Conservation (phyloP, 1,139 yeast species). For the Kodamaea ohmeri region DNA sequence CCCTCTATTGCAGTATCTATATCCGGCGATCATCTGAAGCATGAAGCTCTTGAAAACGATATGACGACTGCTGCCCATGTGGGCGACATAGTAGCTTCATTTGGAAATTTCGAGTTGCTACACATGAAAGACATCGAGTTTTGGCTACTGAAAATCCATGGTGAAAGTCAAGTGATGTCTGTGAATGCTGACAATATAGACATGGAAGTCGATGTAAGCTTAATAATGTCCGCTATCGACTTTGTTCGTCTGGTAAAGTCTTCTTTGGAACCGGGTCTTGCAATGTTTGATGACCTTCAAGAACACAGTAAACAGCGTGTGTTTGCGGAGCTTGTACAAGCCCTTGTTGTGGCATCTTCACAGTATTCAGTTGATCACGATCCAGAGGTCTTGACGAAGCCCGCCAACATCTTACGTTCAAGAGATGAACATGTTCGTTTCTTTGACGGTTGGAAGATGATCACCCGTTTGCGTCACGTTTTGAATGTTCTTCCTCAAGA, state of each 20-base stretch:
- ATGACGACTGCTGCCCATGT: neutral
- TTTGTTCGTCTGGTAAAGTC: slow-evolving; percentile 23
- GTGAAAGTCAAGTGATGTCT: slow-evolving; percentile 29
- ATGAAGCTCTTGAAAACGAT: neutral
- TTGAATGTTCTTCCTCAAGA: slow-evolving; percentile 54
- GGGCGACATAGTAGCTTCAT: neutral
- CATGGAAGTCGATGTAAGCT: slow-evolving; percentile 31
- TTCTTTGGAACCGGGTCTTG: slow-evolving; percentile 23
- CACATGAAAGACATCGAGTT: slow-evolving; percentile 33
- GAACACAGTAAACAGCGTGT: slow-evolving; percentile 18
- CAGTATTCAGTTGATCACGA: slow-evolving; percentile 67
- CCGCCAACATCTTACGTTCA: slow-evolving; percentile 75
- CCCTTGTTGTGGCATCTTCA: slow-evolving; percentile 61
- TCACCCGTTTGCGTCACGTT: slow-evolving; percentile 75
- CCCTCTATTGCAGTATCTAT: slow-evolving; percentile 1
- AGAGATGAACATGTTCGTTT: slow-evolving; percentile 72
- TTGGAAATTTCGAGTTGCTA: neutral
- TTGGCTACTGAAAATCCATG: slow-evolving; percentile 40
- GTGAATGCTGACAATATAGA: slow-evolving; percentile 32
- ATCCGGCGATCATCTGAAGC: neutral
- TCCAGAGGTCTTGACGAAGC: slow-evolving; percentile 86
- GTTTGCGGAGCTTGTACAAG: slow-evolving; percentile 47
- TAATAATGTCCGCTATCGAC: slow-evolving; percentile 36
- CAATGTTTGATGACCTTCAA: slow-evolving; percentile 18
- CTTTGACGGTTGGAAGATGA: slow-evolving; percentile 83